Evolutionary conservation across 306 rosid genomes (phyloP), one percentile per base, ranked within the genome.

Genomic region (Lithocarpus polystachyus): DNA sequence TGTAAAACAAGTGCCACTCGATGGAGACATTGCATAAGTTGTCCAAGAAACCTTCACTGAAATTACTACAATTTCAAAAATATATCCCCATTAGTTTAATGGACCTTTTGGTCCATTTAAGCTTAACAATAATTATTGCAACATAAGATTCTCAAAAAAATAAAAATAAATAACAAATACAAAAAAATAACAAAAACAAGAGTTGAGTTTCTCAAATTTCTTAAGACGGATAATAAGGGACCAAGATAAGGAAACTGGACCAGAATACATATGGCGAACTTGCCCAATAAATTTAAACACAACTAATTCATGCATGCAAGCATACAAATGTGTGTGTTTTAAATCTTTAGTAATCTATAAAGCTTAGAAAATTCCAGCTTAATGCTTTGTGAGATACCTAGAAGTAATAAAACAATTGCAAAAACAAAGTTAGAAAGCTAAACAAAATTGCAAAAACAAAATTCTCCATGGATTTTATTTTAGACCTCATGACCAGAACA

Each of bases 381-480:
- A 73, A 56, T 4, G 80, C 55, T 33, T 31, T 18, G 1, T 11
- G 43, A 9, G 24, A 68, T 92, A 92, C 99, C 98, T 89, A 77
- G 90, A 80, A 62, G 96, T 91, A 51, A 95, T 68, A 83, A 73
- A 78, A 68, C 26, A 64, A 80, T 24, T 24, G 56, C 24, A 79
- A 43, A 37, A 68, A 24, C 2, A 7, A 43, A 43, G 11, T 7
- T 43, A 19, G 61, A 56, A 55, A 35, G 29, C 31, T 1, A 60
- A 5, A 72, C 37, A 83, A 57, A 65, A 5, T 5, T 33, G 11
- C 19, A 19, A 22, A 65, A 9, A 33, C 23, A 57, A 0, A 3
- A 65, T 22, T 65, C 14, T 7, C 71, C 8, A 13, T 65, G 45
- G 51, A 33, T 12, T 31, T 65, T 33, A 2, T 6, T 65, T 65